phyloP scores from a whole-genome alignment of 1,139 yeast species.

The Blastobotrys apis region DNA sequence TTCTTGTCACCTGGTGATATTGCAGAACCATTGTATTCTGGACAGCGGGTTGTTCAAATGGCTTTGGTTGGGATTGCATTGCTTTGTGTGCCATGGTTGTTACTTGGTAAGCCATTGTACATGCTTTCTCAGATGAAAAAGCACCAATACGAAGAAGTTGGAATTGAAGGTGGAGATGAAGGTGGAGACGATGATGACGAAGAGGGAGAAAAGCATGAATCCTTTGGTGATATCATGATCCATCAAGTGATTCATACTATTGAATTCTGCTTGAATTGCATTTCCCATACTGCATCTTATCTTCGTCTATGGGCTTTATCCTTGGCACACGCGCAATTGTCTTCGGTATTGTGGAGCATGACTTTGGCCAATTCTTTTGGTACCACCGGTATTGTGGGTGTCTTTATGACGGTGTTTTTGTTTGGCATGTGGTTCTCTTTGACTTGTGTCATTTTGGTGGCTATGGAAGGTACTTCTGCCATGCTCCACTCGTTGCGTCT shows the following conservation, averaged over 20 bases:
- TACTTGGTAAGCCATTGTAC: constrained; percentile 80
- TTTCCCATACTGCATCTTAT: constrained; percentile 97
- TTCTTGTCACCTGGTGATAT: constrained; percentile 87
- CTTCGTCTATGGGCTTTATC: constrained; percentile 96
- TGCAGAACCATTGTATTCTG: constrained; percentile 77
- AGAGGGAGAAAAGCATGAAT: constrained; percentile 47
- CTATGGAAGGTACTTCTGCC: constrained; percentile 99
- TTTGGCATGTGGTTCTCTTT: constrained; percentile 94
- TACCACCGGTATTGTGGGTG: constrained; percentile 63
- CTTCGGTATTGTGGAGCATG: constrained; percentile 95
- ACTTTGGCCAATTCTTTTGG: constrained; percentile 83
- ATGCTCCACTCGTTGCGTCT: constrained; percentile 95
- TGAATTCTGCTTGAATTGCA: constrained; percentile 96
- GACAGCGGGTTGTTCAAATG: constrained; percentile 78
- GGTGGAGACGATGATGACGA: constrained; percentile 28
- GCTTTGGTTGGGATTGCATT: constrained; percentile 70
- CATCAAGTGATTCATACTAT: constrained; percentile 98
- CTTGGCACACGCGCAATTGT: constrained; percentile 93
- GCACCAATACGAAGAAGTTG: constrained; percentile 31
- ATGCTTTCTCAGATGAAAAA: constrained; percentile 45
- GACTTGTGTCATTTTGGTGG: constrained; percentile 84
- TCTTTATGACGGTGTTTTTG: constrained; percentile 64
- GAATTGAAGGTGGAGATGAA: constrained; percentile 27
- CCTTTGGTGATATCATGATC: constrained; percentile 89
- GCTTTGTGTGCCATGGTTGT: constrained; percentile 91